phyloP scores from a whole-genome alignment of 805 yeast genomes.

The Starmerella sirachaensis region DNA sequence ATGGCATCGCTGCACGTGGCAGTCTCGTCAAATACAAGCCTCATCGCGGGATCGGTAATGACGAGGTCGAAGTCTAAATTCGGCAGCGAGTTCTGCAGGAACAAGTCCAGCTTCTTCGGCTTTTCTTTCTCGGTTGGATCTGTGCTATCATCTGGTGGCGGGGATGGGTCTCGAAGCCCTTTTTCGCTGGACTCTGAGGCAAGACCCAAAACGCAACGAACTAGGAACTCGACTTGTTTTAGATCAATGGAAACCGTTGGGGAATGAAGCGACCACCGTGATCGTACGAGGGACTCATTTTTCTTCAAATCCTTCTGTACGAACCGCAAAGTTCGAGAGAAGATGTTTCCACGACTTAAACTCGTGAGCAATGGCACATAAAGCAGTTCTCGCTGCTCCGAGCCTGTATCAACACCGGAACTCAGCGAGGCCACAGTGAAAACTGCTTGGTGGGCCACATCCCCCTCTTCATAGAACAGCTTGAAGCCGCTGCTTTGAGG shows the following conservation, averaged over 20 bases:
- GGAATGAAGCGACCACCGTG: conserved; percentile 27
- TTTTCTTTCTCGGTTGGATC: not conserved
- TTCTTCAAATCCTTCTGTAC: conserved; percentile 21
- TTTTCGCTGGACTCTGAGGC: not conserved
- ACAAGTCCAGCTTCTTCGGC: conserved; percentile 2
- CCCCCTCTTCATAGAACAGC: conserved; percentile 27
- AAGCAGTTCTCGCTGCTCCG: conserved; percentile 29
- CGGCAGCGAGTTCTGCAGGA: conserved; percentile 19
- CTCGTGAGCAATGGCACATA: conserved; percentile 31
- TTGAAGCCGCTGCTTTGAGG: conserved; percentile 32
- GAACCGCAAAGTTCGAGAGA: conserved; percentile 28
- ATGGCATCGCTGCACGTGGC: conserved; percentile 21
- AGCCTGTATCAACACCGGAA: conserved; percentile 27
- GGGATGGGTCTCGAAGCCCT: not conserved
- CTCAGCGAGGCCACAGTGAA: conserved; percentile 28
- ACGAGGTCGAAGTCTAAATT: conserved; percentile 16
- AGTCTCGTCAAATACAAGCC: conserved; percentile 19
- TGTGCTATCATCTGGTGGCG: not conserved
- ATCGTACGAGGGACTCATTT: conserved; percentile 25
- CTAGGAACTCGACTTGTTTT: conserved; percentile 27
- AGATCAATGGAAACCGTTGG: conserved; percentile 32
- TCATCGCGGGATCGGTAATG: conserved; percentile 19
- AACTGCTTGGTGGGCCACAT: conserved; percentile 33
- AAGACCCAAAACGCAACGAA: conserved; percentile 19
- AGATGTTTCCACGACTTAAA: conserved; percentile 28